Base-by-base conservation (phyloP, 2,329 filamentous ascomycete genomes). In the Fusarium nanum region DNA sequence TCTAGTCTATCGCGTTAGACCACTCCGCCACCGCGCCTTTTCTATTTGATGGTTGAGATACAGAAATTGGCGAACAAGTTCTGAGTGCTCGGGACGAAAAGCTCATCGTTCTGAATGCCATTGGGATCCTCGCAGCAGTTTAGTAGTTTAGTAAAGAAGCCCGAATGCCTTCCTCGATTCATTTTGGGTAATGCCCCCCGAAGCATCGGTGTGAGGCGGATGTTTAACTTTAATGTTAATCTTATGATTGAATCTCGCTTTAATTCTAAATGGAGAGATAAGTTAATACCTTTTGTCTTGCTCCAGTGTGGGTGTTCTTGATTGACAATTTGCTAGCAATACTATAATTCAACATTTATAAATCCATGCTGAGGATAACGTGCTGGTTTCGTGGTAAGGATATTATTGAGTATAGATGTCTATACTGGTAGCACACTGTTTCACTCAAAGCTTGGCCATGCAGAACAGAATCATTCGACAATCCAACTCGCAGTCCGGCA, bases 1-100 rank as follows among this genome's bases (percentile, higher is more conserved):
- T 76, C 75, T 76, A 76, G 73, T 76, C 75, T 75, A 75, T 75
- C 75, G 75, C 75, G 74, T 76, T 76, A 71, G 75, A 76, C 75
- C 75, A 76, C 75, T 76, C 75, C 75, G 75, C 75, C 75, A 76
- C 75, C 67, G 60, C 73, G 75, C 73, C 75, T 67, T 56, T 40
- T 44, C 41, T 23, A 10, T 18, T 37, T 37, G 34, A 37, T 37
- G 34, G 6, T 37, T n/a, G 5, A 12, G 1, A 2, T 4, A 11
- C 3, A 6, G 10, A n/a, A 37, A 14, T 16, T 48, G 30, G 28
- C 16, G 5, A 4, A 27, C 1, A 41, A 34, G 20, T 14, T 0
- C 11, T 13, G 11, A 7, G 1, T 0, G 5, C 16, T n/a, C 18
- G 11, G 18, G 4, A 4, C 6, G 10, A 11, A 37, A 10, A 37